Evolutionary conservation across 345 rosid genomes (phyloP).

Genomic region (Trapa bicornis): DNA sequence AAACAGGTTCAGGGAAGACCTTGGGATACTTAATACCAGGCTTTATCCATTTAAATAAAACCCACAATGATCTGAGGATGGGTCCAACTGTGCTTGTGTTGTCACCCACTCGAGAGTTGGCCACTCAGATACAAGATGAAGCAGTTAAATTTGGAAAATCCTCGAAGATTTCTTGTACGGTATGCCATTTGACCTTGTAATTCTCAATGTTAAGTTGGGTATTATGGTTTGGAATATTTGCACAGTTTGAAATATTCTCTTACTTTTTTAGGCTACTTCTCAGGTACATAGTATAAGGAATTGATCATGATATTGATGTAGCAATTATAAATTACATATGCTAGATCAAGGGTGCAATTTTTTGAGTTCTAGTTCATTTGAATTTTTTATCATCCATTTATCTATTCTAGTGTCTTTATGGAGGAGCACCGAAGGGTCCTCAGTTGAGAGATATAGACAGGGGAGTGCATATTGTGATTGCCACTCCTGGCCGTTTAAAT

Average conservation of each 20-base stretch:
- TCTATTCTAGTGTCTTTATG: conserved; percentile 67
- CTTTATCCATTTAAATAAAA: conserved; percentile 64
- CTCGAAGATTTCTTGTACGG: conserved; percentile 77
- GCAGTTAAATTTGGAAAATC: conserved; percentile 89
- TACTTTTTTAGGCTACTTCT: neutral
- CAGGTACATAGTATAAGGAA: neutral
- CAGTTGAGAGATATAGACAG: conserved; percentile 83
- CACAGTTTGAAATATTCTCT: neutral
- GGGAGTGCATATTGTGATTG: conserved; percentile 93
- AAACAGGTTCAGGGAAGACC: conserved; percentile 97
- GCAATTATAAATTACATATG: neutral
- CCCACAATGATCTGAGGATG: conserved; percentile 51
- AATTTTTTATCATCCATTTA: too few relatives aligned
- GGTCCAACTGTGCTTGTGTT: conserved; percentile 89
- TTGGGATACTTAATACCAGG: conserved; percentile 88
- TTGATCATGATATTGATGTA: neutral
- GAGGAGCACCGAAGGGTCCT: conserved; percentile 98
- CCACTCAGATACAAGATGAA: conserved; percentile 90
- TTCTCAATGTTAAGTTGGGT: neutral
- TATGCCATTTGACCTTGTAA: conserved; percentile 20
- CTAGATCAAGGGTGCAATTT: neutral
- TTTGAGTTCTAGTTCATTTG: too few relatives aligned
- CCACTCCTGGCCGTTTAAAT: conserved; percentile 96
- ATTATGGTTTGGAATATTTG: neutral
- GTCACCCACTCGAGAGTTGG: conserved; percentile 97